Evolutionary conservation across 2,329 filamentous ascomycete genomes (phyloP).

Genomic region (Beauveria brongniartii): DNA sequence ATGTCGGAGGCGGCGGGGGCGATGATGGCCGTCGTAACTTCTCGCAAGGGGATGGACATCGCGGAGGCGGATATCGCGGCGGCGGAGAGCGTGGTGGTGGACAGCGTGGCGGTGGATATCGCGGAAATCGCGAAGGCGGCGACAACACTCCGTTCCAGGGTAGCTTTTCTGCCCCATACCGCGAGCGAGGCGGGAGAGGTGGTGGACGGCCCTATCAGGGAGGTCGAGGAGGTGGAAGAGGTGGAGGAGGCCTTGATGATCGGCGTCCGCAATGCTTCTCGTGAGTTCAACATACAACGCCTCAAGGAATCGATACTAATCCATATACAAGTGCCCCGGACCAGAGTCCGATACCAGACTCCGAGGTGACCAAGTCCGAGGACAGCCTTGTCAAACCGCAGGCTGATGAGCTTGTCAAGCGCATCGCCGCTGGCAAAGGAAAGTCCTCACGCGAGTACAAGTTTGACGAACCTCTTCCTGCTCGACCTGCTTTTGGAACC

Average conservation of each 20-base stretch:
- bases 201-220: constrained; percentile 4
- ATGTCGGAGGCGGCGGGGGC: background rate
- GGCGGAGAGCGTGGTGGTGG: constrained; percentile 12
- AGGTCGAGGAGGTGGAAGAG: constrained; percentile 13
- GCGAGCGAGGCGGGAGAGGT: background rate
- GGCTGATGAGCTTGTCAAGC: constrained; percentile 11
- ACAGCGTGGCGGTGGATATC: background rate
- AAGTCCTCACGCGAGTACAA: background rate
- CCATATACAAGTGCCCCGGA: background rate
- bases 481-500: constrained; percentile 41
- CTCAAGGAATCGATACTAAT: background rate
- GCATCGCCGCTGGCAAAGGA: background rate
- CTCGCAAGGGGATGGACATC: no score
- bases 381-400: constrained; percentile 28
- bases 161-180: background rate
- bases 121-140: constrained; percentile 4
- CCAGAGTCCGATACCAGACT: constrained; percentile 19
- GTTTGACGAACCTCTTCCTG: constrained; percentile 29
- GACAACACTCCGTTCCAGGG: background rate
- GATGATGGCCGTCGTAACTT: no score
- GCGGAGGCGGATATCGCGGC: background rate
- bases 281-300: background rate
- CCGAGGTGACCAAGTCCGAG: constrained; percentile 26
- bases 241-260: constrained; percentile 11
- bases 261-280: constrained; percentile 6